These are phyloP conservation scores for Tuctoria greenei DNA, from an alignment of 176 grass and related monocot genomes.

Conservation along the genomic window DNA sequence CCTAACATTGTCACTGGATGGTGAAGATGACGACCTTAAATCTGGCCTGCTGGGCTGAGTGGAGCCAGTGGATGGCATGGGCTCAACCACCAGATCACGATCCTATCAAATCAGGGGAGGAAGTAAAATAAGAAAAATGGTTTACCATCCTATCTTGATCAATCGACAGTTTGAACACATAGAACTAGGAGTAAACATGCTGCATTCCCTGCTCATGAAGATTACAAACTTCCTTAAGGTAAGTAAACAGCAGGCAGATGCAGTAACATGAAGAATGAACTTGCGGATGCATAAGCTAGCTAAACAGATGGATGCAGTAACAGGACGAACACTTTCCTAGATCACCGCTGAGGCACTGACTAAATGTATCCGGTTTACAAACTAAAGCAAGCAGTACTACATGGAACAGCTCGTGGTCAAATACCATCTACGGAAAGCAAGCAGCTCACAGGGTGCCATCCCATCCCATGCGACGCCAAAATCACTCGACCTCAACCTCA, in stretches of 20 bases:
- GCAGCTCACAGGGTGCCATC: neutral
- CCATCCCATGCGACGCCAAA: neutral
- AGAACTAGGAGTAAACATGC: neutral
- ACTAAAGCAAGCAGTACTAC: neutral
- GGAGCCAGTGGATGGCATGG: slow-evolving; percentile 53
- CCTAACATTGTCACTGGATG: slow-evolving; percentile 49
- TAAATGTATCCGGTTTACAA: no score
- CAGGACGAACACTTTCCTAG: neutral
- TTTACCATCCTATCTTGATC: neutral
- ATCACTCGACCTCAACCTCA: neutral
- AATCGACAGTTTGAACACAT: neutral
- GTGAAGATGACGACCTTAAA: slow-evolving; percentile 54
- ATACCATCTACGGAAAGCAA: neutral
- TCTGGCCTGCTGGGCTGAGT: slow-evolving; percentile 49
- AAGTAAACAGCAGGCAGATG: neutral
- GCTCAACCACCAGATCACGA: slow-evolving; percentile 64
- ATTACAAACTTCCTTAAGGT: neutral
- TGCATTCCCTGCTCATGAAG: neutral
- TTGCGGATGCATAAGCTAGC: no score
- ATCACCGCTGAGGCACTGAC: neutral
- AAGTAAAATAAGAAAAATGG: slow-evolving; percentile 17
- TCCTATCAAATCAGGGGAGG: slow-evolving; percentile 44
- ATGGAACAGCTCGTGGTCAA: neutral
- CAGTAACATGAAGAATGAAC: neutral
- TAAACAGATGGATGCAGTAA: neutral